Conservation (phyloP, 192 early-diverging fungal species). For the Chytriomyces sp. region DNA sequence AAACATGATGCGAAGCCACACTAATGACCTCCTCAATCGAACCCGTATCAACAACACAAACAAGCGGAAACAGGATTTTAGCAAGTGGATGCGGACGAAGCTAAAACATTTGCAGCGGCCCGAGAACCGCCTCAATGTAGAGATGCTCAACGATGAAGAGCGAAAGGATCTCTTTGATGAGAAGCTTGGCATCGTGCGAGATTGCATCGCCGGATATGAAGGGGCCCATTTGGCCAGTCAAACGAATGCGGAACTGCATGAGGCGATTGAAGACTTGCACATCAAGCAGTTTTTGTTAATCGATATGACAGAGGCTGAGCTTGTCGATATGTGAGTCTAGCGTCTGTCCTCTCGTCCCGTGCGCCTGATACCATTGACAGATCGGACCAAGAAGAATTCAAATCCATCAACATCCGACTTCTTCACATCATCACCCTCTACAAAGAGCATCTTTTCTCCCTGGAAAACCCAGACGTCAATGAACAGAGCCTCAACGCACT, state of each 20-base stretch:
- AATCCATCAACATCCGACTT: slow-evolving; percentile 39
- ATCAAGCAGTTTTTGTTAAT: slow-evolving; percentile 50
- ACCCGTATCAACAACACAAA: slow-evolving; percentile 25
- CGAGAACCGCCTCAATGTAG: slow-evolving; percentile 41
- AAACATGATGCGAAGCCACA: slow-evolving; percentile 54
- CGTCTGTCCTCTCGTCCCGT: background rate
- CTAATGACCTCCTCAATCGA: slow-evolving; percentile 52
- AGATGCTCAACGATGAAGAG: slow-evolving; percentile 50
- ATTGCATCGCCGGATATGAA: slow-evolving; percentile 45
- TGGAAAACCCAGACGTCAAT: slow-evolving; percentile 24
- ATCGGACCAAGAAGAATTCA: slow-evolving; percentile 47
- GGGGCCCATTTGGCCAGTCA: slow-evolving; percentile 41
- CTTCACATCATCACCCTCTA: slow-evolving; percentile 57
- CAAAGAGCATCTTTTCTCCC: slow-evolving; percentile 42
- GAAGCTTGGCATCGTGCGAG: slow-evolving; percentile 38
- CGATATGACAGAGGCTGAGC: slow-evolving; percentile 54
- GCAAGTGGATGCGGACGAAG: slow-evolving; percentile 57
- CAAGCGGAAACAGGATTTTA: slow-evolving; percentile 55
- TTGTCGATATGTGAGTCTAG: slow-evolving; percentile 48
- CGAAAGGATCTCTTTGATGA: slow-evolving; percentile 50
- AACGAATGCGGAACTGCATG: slow-evolving; percentile 34
- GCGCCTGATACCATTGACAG: slow-evolving; percentile 3
- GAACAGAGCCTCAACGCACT: background rate
- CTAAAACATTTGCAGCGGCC: slow-evolving; percentile 49
- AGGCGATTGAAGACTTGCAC: slow-evolving; percentile 47